Base-by-base conservation (phyloP, 805 yeast species). In the Millerozyma miso region DNA sequence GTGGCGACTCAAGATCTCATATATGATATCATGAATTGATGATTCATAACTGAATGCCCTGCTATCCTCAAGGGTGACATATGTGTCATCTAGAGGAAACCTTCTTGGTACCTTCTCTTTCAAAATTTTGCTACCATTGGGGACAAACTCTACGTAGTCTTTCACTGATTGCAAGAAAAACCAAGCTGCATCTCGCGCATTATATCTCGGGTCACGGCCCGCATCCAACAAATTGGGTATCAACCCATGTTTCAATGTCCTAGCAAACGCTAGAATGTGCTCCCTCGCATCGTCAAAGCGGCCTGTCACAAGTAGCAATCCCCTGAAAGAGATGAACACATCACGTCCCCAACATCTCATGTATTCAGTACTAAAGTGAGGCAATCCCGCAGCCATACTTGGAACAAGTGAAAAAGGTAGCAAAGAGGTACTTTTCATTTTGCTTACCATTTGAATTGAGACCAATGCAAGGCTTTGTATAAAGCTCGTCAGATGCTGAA, bases 291-390 rank as follows among this genome's bases (percentile, higher is more conserved):
- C 88, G 0, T 84, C 87, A 56, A 60, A 80, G 42, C 98, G 73
- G 8, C 85, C 90, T 0, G 97, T 77, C 1, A 85, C 82, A 18
- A 89, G 66, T 43, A 89, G 65, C 38, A 91, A 70, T 0, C 99
- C 99, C 47, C 96, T 72, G 35, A 85, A 73, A 0, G 97, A 77
- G 37, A 91, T 84, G 59, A 93, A 93, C 0, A 89, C 95, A 63
- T 91, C 99, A 58, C 99, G 77, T 17, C 99, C 99, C 99, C 99
- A 91, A 60, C 97, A 88, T 62, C 99, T 76, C 96, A 91, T 89
- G 62, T 85, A 90, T 50, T 85, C 88, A 45, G 76, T 77, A 58
- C 93, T 83, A 66, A 91, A 91, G 63, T 89, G 97, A 1, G 99
- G 99, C 47, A 91, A 73, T 1, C 98, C 99, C 1, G 99, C 99